phyloP scores from a whole-genome alignment of 2,329 filamentous ascomycete genomes.

The Monosporascus sp. region DNA sequence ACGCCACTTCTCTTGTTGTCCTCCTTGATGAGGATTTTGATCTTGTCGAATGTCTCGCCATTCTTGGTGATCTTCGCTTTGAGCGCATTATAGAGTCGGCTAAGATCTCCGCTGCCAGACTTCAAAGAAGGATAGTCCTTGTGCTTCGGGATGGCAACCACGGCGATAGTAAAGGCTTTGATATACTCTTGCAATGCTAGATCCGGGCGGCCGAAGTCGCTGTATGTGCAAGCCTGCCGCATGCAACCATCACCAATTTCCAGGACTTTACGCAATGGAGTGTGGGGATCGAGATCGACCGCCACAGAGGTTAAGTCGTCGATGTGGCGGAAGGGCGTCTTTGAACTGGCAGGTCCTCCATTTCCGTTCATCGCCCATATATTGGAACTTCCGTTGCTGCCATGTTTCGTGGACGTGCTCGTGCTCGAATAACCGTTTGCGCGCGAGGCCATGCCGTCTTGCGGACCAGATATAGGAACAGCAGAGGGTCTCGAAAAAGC shows the following conservation, averaged over 20 bases:
- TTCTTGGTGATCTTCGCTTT: constrained; percentile 44
- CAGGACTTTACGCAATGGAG: constrained; percentile 49
- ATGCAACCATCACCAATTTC: constrained; percentile 47
- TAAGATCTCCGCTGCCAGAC: constrained; percentile 43
- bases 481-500: constrained; percentile 12
- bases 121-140: constrained; percentile 65
- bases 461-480: constrained; percentile 4
- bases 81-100: constrained; percentile 43
- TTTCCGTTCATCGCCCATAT: constrained; percentile 22
- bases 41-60: constrained; percentile 45
- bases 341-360: constrained; percentile 13
- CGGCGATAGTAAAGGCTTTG: constrained; percentile 70
- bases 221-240: constrained; percentile 54
- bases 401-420: background rate
- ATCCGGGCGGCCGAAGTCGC: constrained; percentile 63
- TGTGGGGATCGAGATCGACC: constrained; percentile 41
- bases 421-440: constrained; percentile 5
- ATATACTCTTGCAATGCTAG: constrained; percentile 80
- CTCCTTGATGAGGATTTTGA: constrained; percentile 55
- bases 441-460: constrained; percentile 11
- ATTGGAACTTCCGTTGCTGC: background rate
- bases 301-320: constrained; percentile 44
- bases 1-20: constrained; percentile 60
- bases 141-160: constrained; percentile 71
- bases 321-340: constrained; percentile 43